Conservation (phyloP, 331 rosid species). For the Malus hybrid region DNA sequence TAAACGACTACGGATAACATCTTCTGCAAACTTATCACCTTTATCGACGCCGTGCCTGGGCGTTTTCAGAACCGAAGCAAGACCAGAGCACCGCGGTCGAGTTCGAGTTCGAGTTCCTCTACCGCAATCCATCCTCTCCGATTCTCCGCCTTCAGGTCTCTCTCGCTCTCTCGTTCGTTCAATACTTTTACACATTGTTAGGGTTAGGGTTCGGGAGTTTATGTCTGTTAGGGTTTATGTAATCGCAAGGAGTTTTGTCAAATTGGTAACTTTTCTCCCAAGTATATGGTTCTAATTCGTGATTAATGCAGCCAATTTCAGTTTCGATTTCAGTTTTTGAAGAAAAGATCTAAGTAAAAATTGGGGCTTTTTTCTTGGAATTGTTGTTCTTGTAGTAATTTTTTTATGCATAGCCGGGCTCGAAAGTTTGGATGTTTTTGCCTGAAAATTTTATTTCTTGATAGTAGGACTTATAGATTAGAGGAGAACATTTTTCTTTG, state of each 20-base stretch:
- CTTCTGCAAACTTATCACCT: no score
- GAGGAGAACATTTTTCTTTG: neutral
- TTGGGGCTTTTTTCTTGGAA: neutral
- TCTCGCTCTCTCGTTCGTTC: neutral
- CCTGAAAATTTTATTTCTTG: neutral
- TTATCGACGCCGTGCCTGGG: neutral
- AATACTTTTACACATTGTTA: neutral
- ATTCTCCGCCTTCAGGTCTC: slow-evolving; percentile 2
- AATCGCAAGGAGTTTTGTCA: neutral
- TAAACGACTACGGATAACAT: neutral
- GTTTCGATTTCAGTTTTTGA: neutral
- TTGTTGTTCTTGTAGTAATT: neutral
- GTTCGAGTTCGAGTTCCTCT: neutral
- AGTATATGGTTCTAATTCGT: neutral
- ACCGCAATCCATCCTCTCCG: neutral
- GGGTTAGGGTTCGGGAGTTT: slow-evolving; percentile 1
- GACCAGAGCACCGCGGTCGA: neutral
- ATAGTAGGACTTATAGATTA: neutral
- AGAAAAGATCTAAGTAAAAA: neutral
- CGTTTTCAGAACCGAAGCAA: neutral
- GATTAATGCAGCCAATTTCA: neutral
- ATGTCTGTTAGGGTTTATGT: neutral
- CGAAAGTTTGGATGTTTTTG: neutral
- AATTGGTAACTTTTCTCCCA: neutral
- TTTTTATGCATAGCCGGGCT: neutral